Evolutionary conservation across 139 green algal species (phyloP), one percentile per base, ranked within the genome.

Genomic region (Gonium pectorale): DNA sequence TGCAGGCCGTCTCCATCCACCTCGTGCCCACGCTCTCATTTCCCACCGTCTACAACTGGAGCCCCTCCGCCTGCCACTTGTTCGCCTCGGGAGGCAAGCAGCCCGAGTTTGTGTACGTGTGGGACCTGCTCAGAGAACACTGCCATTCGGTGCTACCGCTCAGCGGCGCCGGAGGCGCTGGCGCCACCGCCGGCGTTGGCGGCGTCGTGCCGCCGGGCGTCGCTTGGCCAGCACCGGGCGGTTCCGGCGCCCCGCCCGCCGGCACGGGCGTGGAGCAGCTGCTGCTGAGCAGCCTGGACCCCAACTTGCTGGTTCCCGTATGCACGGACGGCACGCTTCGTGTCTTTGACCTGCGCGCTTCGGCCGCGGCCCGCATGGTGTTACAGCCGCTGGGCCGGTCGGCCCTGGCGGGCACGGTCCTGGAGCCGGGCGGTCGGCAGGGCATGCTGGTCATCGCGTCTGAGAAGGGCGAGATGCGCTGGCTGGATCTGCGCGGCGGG

Each of bases 401-500:
- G 13, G 44, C 79, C 19, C 78, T 92, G 64, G 80, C 88, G 35
- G 92, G 91, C 33, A 89, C 97, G 87, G 92, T 90, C 29, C 44
- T 94, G 38, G 93, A 96, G 89, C 93, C 94, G 15, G 94, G 91
- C 29, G 90, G 90, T 29, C 63, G 74, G 46, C 68, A 80, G 35
- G 63, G 84, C 40, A 86, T 87, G 26, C 56, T 90, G 15, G 73
- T 89, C 27, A 81, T 83, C 38, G 88, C 68, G 24, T 79, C 67
- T n/a, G 88, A 91, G 56, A 79, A 73, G 17, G 96, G 95, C 6
- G 88, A 95, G 59, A 87, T 99, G 59, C 87, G 87, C 29, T 96
- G 97, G 84, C 78, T 97, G 27, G 96, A 98, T 88, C 86, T 95
- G 71, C 90, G 96, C 13, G 86, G 81, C 80, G 41, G 66, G 44